Base-by-base conservation (phyloP, 169 alveolate genomes). In the Plasmodium malariae region DNA sequence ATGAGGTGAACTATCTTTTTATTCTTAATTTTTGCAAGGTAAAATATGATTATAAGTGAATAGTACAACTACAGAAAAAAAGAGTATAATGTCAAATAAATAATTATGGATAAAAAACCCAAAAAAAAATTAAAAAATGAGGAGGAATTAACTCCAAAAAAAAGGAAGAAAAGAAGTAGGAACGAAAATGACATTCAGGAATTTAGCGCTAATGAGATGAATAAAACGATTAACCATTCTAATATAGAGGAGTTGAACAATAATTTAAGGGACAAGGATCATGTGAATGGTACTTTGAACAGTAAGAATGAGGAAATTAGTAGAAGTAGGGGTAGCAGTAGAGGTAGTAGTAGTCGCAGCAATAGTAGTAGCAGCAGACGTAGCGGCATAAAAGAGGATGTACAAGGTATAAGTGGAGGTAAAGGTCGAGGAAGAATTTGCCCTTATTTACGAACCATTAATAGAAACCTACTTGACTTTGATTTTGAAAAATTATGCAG, bases 401-500 rank as follows among this genome's bases (percentile, higher is more conserved):
- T 17, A 21, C 3, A 17, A 43, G 40, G 24, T 34, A 67, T 14
- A 0, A 14, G 26, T n/a, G 32, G 14, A 30, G 24, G n/a, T 48
- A 71, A 28, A 19, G 28, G 19, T 14, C 54, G 57, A 60, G 40
- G 89, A 26, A 65, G 94, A 24, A 88, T 93, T 6, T 98, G 99
- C 87, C 99, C 99, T 5, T 98, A 98, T 74, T 76, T 98, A 48
- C 97, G 98, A 17, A 97, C 99, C 3, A 97, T 98, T 12, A 97
- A 98, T 73, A 88, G 99, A 89, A 97, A 97, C 74, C 91, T 98
- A 76, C 94, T 99, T 68, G 99, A 99, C 94, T 99, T 99, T 83
- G 99, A 99, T 89, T 98, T 98, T 87, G 99, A 99, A 88, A 98
- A 98, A 89, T 93, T 98, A 59, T 99, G 99, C 94, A 96, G 99